Conservation (phyloP, 2,329 filamentous ascomycete genomes). For the Colletotrichum camelliae region DNA sequence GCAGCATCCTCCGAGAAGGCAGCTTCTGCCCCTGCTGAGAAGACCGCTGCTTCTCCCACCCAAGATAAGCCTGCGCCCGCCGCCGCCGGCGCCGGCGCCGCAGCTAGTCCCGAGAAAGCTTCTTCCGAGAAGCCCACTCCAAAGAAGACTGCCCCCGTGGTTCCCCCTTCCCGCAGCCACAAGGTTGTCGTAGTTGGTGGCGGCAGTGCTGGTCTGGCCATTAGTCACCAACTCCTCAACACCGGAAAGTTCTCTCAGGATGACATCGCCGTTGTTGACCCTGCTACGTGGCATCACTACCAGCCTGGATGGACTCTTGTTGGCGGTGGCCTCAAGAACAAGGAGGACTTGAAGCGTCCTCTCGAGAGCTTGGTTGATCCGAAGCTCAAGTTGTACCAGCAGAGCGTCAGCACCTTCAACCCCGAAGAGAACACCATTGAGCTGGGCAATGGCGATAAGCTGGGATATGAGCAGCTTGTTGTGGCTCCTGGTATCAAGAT, state of each 20-base stretch:
- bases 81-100: background rate
- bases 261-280: conserved; percentile 71
- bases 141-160: background rate
- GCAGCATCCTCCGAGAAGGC: background rate
- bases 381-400: conserved; percentile 66
- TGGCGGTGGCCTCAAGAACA: conserved; percentile 68
- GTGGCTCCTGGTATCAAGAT: conserved; percentile 64
- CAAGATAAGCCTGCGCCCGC: background rate
- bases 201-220: conserved; percentile 68
- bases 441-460: conserved; percentile 57
- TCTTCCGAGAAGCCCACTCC: background rate
- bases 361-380: conserved; percentile 58
- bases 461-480: conserved; percentile 69
- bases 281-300: conserved; percentile 68
- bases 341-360: conserved; percentile 60
- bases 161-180: conserved; percentile 42
- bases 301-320: conserved; percentile 75
- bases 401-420: conserved; percentile 52
- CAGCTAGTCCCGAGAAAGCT: background rate
- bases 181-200: conserved; percentile 72
- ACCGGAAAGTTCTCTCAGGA: conserved; percentile 59
- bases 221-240: conserved; percentile 71
- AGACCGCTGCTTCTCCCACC: background rate
- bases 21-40: background rate
- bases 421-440: conserved; percentile 63